These are phyloP conservation scores for Limtongozyma cylindracea DNA, from an alignment of 805 yeast species.

Conservation along the genomic window DNA sequence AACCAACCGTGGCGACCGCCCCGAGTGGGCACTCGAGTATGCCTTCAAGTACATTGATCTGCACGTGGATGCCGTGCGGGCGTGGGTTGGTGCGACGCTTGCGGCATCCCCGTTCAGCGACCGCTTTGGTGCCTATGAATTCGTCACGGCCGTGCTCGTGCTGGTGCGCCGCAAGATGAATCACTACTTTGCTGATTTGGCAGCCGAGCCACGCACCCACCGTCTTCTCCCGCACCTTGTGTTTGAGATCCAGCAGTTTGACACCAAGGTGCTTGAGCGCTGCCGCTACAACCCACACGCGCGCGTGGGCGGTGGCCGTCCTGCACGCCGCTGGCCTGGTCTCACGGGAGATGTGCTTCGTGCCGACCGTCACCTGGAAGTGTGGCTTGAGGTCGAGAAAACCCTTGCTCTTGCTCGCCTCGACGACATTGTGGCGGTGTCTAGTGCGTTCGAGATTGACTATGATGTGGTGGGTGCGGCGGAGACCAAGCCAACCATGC, in stretches of 20 bases:
- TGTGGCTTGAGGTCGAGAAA: conserved; percentile 28
- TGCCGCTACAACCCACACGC: conserved; percentile 21
- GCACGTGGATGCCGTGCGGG: conserved; percentile 13
- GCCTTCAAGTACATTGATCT: conserved; percentile 15
- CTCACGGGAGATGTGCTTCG: conserved; percentile 13
- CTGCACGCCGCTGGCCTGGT: conserved; percentile 18
- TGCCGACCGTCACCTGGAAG: conserved; percentile 9
- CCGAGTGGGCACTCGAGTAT: conserved; percentile 44
- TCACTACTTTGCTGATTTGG: conserved; percentile 4
- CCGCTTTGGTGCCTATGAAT: conserved; percentile 9
- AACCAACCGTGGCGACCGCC: conserved; percentile 39
- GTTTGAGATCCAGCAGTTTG: conserved; percentile 31
- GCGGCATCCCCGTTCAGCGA: conserved; percentile 2
- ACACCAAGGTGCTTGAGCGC: conserved; percentile 15
- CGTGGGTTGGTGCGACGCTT: conserved; percentile 12
- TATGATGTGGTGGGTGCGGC: conserved; percentile 13
- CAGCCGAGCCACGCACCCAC: conserved; percentile 12
- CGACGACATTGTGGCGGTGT: conserved; percentile 19
- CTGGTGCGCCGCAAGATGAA: conserved; percentile 12
- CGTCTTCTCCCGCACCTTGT: conserved; percentile 30
- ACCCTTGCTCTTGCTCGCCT: conserved; percentile 23
- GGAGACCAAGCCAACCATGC: conserved; percentile 24
- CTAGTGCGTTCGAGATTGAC: conserved; percentile 31
- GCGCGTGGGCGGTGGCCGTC: conserved; percentile 3
- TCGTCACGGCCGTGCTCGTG: conserved; percentile 19